Evolutionary conservation across 2,329 filamentous ascomycete genomes (phyloP), one percentile per base, ranked within the genome.

Genomic region (Epichloe amarillans): DNA sequence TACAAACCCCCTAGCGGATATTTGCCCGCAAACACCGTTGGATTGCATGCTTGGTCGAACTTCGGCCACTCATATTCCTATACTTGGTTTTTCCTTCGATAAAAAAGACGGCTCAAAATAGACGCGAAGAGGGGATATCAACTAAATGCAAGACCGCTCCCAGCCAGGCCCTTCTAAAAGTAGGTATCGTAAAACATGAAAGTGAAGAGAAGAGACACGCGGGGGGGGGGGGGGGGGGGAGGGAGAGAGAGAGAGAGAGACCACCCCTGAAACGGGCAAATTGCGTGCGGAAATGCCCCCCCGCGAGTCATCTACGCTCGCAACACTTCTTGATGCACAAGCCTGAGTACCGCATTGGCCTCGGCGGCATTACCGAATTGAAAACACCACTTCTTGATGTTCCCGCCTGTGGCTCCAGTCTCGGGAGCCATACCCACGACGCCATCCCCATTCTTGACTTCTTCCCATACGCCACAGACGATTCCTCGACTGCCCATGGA

Each of bases 401-500:
- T 74, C 21, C 78, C 77, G 8, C 70, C 70, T 5, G 75, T 69
- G 23, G 69, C 71, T 6, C 77, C 77, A 21, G 68, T 74, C 47
- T 71, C 69, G 2, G 76, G 75, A 41, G 69, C 77, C 17, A 70
- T 65, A 26, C 76, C 77, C 11, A 74, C 70, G 40, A 74, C 72
- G 23, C 79, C 78, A 23, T 79, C 73, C 55, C 78, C 78, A 55
- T 83, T 78, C 46, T 81, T 81, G 58, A 84, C 71, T 56, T 88
- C 82, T 64, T 93, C 86, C 81, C 88, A 93, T 37, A 96, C 84
- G 56, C 86, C 90, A 51, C 95, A 82, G 1, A 93, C 87, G 60
- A 96, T 91, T 45, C 90, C 90, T 36, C 86, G 85, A 57, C 85
- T 80, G 5, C 88, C 90, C 53, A 95, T 80, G 17, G 86, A 74